Conservation (phyloP, 768 basidiomycete species). For the Boletus rubropictus region DNA sequence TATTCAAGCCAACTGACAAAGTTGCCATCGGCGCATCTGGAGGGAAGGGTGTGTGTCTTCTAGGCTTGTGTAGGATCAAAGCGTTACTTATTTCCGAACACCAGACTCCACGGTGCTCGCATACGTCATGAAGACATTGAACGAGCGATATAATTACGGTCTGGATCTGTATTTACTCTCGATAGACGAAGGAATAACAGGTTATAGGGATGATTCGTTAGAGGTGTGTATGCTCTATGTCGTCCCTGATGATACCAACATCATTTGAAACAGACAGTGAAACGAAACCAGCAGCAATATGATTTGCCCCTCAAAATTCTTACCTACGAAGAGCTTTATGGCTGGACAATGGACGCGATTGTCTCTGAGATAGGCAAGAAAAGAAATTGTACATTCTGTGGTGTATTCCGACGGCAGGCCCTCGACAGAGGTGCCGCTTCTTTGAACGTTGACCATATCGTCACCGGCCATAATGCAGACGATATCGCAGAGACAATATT, state of each 20-base stretch:
- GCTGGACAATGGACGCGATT: conserved; percentile 98
- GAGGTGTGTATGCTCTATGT: conserved; percentile 50
- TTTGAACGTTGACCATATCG: conserved; percentile 91
- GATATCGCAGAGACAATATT: conserved; percentile 98
- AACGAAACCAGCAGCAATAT: conserved; percentile 94
- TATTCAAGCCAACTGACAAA: conserved; percentile 85
- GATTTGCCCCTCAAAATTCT: conserved; percentile 93
- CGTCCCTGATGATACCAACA: conserved; percentile 2
- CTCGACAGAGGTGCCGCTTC: conserved; percentile 90
- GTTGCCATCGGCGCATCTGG: conserved; percentile 98
- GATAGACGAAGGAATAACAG: conserved; percentile 98
- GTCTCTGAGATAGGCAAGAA: conserved; percentile 93
- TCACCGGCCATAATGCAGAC: conserved; percentile 98
- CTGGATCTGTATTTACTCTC: conserved; percentile 88
- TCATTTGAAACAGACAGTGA: conserved; percentile 69
- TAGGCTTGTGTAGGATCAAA: not conserved
- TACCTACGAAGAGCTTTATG: conserved; percentile 93
- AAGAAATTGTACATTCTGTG: conserved; percentile 99
- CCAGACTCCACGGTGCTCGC: conserved; percentile 96
- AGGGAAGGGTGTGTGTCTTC: conserved; percentile 71
- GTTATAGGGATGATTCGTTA: conserved; percentile 94
- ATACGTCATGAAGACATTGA: conserved; percentile 92
- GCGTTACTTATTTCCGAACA: not conserved
- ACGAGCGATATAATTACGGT: conserved; percentile 90
- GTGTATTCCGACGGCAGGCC: conserved; percentile 94